Base-by-base conservation (phyloP, 2,329 filamentous ascomycete species). In the Penicillium hesseltinei region DNA sequence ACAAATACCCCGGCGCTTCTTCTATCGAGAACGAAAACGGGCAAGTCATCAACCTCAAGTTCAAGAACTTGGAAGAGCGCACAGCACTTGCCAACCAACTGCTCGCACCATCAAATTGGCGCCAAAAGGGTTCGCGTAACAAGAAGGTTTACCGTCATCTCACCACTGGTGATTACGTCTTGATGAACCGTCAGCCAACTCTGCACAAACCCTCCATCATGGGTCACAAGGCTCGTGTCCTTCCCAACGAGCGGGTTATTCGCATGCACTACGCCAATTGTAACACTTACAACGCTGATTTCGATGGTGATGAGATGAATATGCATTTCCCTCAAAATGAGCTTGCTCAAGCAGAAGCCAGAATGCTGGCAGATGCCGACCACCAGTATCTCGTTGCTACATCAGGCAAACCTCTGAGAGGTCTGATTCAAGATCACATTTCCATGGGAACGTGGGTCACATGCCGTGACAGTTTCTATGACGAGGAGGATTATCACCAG, bases 261-360 rank as follows among this genome's bases (percentile, higher is more conserved):
- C 92, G 94, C 64, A 97, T 99, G 93, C 94, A 99, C 79, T 99
- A 99, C 77, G 93, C 94, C 68, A 99, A 99, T 74, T 97, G 94
- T 75, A 99, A 99, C 71, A 97, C 94, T 0, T 99, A 99, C 81
- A 99, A 99, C 68, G 94, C 94, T 33, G 94, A 99, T 82, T 99
- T 99, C 71, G 95, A 99, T 70, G 94, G 94, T 74, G 94, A 99
- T 72, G 94, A 99, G 76, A 99, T 99, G 94, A 99, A 99, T 75
- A 95, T 99, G 92, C 94, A 99, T 77, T 97, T 99, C 70, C 94
- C 94, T 1, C 94, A 99, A 68, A 97, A 96, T 66, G 95, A 97
- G 72, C 82, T 97, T 63, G 94, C 94, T 17, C 84, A 94, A 66
- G 90, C 93, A 2, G 94, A 99, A 77, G 94, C 94, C 2, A 83